A percentile compares a stretch with the other conserved stretches of the same genome.
Evolutionary conservation across 2,329 filamentous ascomycete species (phyloP).

Genomic region (Arthrocladium fulminans): DNA sequence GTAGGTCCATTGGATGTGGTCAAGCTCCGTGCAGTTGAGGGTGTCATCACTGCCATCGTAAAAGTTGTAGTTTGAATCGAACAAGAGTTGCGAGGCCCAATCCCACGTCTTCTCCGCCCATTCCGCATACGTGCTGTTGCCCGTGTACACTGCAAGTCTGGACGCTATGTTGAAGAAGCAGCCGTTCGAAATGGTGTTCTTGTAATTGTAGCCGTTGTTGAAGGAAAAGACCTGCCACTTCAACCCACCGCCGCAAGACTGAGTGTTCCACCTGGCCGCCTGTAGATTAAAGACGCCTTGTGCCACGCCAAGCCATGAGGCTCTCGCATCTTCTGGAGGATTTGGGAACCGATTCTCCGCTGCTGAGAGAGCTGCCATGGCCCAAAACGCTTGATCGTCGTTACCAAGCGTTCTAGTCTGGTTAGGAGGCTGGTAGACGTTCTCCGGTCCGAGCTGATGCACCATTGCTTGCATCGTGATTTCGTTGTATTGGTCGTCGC

Average conservation of each 20-base stretch:
- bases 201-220: constrained; percentile 58
- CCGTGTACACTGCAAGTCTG: constrained; percentile 67
- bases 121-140: constrained; percentile 66
- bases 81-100: constrained; percentile 45
- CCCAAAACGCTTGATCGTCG: constrained; percentile 69
- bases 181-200: constrained; percentile 52
- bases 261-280: constrained; percentile 58
- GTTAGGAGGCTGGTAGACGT: constrained; percentile 66
- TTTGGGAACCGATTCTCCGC: constrained; percentile 68
- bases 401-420: constrained; percentile 41
- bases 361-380: constrained; percentile 68
- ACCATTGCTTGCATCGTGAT: constrained; percentile 60
- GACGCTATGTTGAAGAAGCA: constrained; percentile 52
- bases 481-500: constrained; percentile 62
- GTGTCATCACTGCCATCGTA: constrained; percentile 48
- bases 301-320: constrained; percentile 64
- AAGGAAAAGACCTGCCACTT: constrained; percentile 79
- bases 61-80: constrained; percentile 43
- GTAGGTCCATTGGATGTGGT: constrained; percentile 50
- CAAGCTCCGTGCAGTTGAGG: constrained; percentile 42
- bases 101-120: constrained; percentile 62
- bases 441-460: constrained; percentile 62
- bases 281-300: constrained; percentile 77
- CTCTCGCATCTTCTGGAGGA: constrained; percentile 52
- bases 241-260: constrained; percentile 62